A percentile compares a stretch with the other conserved stretches of the same genome.
These are phyloP conservation scores for Botrytis deweyae DNA, from an alignment of 2,329 filamentous ascomycete species.

Conservation along the genomic window DNA sequence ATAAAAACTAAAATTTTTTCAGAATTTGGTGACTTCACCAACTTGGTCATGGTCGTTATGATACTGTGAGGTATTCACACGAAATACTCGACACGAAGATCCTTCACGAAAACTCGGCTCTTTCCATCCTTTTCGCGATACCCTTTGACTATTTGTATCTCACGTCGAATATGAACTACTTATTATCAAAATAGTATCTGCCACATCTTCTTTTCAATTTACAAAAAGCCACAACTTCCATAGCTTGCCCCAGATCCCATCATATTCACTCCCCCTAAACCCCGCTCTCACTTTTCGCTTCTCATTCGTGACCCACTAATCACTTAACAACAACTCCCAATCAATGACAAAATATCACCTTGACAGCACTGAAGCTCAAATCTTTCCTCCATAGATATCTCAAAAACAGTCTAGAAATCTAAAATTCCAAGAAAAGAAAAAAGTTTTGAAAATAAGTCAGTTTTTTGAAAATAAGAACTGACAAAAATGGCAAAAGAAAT, in stretches of 20 bases:
- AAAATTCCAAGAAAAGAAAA: background rate
- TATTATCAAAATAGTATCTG: too few relatives aligned
- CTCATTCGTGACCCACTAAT: background rate
- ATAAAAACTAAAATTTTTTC: too few relatives aligned
- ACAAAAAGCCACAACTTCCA: background rate
- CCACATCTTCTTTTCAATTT: background rate
- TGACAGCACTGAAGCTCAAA: background rate
- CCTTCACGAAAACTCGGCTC: background rate
- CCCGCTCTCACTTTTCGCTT: background rate
- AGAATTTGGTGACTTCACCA: too few relatives aligned
- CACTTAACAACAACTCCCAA: background rate
- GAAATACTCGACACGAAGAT: background rate
- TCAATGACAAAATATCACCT: background rate
- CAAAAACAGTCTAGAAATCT: background rate
- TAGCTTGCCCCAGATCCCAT: background rate
- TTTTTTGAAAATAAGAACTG: background rate
- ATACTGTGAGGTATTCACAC: background rate
- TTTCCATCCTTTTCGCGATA: background rate
- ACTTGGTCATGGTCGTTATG: background rate
- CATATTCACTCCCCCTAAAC: background rate
- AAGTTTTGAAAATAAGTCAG: background rate
- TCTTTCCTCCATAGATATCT: rapidly evolving
- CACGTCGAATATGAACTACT: background rate
- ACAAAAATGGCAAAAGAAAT: background rate
- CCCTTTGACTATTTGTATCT: background rate